Evolutionary conservation across 1,284 basidiomycete species (phyloP).

Genomic region (Gymnopus androsaceus): DNA sequence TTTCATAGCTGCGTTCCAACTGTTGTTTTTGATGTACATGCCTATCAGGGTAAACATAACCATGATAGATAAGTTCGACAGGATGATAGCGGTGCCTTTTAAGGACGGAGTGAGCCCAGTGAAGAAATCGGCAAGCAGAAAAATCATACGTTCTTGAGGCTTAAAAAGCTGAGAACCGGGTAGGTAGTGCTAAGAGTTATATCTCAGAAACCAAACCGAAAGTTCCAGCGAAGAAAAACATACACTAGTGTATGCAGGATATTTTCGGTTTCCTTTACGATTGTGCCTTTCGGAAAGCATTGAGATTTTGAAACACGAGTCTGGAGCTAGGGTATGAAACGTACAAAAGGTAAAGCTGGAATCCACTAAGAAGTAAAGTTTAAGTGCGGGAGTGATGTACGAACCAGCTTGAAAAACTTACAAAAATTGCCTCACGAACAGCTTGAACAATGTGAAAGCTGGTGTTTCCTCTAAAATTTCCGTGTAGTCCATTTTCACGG

Average conservation of each 20-base stretch:
- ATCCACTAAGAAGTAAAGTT: conserved; percentile 27
- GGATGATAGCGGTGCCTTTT: conserved; percentile 42
- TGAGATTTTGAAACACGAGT: neutral
- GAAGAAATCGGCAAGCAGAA: neutral
- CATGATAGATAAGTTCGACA: conserved; percentile 59
- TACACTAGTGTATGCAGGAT: conserved; percentile 36
- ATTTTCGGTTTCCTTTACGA: conserved; percentile 37
- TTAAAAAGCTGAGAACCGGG: conserved; percentile 35
- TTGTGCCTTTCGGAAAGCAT: conserved; percentile 25
- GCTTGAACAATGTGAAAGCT: conserved; percentile 52
- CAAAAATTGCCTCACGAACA: conserved; percentile 53
- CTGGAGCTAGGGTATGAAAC: conserved; percentile 10
- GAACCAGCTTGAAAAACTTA: conserved; percentile 19
- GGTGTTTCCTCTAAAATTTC: conserved; percentile 55
- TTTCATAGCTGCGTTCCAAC: conserved; percentile 28
- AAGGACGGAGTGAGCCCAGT: neutral
- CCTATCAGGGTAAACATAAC: conserved; percentile 44
- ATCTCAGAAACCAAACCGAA: neutral
- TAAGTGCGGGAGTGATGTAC: conserved; percentile 29
- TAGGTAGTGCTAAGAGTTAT: conserved; percentile 32
- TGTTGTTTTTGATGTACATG: conserved; percentile 37
- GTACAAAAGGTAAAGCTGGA: conserved; percentile 37
- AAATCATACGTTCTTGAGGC: conserved; percentile 27
- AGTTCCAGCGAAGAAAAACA: conserved; percentile 2
- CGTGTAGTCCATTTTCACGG: conserved; percentile 34